phyloP scores from a whole-genome alignment of 139 green algal genomes.

The Monoraphidium neglectum region DNA sequence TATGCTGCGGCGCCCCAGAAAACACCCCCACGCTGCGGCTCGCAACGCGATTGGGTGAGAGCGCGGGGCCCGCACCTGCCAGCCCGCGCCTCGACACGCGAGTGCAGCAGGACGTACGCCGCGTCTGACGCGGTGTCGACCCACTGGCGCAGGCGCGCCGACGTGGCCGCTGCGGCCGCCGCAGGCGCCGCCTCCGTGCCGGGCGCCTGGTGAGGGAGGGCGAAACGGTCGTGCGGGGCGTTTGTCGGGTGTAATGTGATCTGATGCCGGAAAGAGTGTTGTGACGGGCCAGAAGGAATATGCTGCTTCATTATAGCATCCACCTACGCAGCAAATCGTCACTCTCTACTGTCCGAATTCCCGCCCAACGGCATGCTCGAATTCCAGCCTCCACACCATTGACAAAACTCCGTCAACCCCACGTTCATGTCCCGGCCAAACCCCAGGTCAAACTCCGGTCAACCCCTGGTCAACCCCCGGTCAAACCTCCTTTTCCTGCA shows the following conservation, averaged over 20 bases:
- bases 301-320: neutral
- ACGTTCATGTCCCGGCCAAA: neutral
- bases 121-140: constrained; percentile 56
- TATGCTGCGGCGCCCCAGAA: constrained; percentile 3
- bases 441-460: neutral
- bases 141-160: constrained; percentile 68
- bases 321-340: neutral
- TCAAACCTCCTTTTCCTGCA: neutral
- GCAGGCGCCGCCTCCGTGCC: neutral
- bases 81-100: constrained; percentile 49
- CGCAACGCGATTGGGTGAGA: neutral
- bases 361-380: neutral
- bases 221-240: neutral
- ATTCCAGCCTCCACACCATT: neutral
- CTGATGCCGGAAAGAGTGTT: too few species aligned
- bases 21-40: too few species aligned
- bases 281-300: too few species aligned
- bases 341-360: neutral
- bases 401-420: neutral
- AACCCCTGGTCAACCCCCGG: neutral
- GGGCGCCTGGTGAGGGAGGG: too few species aligned
- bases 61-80: constrained; percentile 37
- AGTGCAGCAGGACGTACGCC: constrained; percentile 62
- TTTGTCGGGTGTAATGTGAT: neutral
- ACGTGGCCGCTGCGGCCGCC: constrained; percentile 1